A percentile compares a stretch with the other conserved stretches of the same genome.
Conservation (phyloP, 73 alveolate genomes). For the Paramecium pentaurelia region DNA sequence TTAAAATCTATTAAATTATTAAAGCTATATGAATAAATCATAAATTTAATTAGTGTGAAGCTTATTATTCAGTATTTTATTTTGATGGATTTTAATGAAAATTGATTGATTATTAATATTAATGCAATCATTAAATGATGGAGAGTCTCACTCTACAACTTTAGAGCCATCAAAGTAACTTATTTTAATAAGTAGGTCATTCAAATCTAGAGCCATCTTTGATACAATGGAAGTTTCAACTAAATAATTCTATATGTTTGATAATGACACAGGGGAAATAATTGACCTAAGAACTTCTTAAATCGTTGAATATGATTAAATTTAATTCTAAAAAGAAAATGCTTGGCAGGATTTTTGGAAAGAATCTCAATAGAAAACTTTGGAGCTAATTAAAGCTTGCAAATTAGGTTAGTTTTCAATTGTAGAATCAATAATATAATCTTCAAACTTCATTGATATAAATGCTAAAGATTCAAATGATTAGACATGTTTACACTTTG, state of each 20-base stretch:
- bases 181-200: not conserved
- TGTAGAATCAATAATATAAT: not conserved
- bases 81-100: not conserved
- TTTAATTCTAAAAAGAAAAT: not conserved
- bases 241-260: not conserved
- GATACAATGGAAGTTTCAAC: not conserved
- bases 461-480: conserved; percentile 40
- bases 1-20: not conserved
- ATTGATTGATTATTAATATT: not conserved
- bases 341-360: conserved; percentile 37
- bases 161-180: conserved; percentile 7
- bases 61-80: not conserved
- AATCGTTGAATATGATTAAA: not conserved
- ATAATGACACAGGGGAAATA: conserved; percentile 14
- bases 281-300: not conserved
- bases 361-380: not conserved
- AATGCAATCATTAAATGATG: not conserved
- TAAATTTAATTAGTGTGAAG: not conserved
- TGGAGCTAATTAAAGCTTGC: not conserved
- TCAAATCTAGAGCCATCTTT: conserved; percentile 13
- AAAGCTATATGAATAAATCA: not conserved
- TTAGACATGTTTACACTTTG: conserved; percentile 21
- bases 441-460: not conserved
- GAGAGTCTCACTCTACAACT: not conserved
- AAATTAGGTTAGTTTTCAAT: not conserved